Evolutionary conservation across 768 basidiomycete genomes (phyloP).

Genomic region (Boletus tylopilopsis): DNA sequence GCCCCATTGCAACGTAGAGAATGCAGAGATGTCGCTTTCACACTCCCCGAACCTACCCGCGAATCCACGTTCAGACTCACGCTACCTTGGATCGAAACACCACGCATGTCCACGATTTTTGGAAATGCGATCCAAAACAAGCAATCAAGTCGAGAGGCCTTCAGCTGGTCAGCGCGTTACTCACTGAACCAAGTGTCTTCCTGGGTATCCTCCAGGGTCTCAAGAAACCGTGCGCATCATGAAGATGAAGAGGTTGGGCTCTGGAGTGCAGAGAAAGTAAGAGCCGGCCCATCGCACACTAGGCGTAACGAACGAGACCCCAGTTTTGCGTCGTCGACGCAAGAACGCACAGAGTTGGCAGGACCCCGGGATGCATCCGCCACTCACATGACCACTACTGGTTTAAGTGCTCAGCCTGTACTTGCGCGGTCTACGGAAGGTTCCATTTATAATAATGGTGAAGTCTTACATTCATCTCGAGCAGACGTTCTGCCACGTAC

Average conservation of each 20-base stretch:
- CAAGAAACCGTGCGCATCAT: constrained; percentile 22
- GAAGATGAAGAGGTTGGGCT: constrained; percentile 29
- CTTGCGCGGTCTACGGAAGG: constrained; percentile 3
- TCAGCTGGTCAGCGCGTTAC: constrained; percentile 15
- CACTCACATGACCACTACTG: constrained; percentile 2
- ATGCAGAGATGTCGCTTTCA: constrained; percentile 1
- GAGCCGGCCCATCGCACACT: constrained; percentile 8
- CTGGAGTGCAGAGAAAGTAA: constrained; percentile 34
- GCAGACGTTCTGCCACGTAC: neutral
- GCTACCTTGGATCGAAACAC: constrained; percentile 22
- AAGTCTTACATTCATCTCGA: neutral
- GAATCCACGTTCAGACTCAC: constrained; percentile 26
- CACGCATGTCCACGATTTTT: constrained; percentile 22
- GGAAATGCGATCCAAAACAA: constrained; percentile 1
- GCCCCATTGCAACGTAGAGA: neutral
- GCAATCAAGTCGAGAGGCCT: constrained; percentile 7
- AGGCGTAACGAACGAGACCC: neutral
- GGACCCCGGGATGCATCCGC: constrained; percentile 5
- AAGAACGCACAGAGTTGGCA: constrained; percentile 7
- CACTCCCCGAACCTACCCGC: constrained; percentile 24
- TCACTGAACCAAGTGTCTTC: constrained; percentile 34
- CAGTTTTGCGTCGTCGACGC: constrained; percentile 3
- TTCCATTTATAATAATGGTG: constrained; percentile 5
- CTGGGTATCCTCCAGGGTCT: constrained; percentile 34
- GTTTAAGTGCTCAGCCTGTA: constrained; percentile 8